Percentiles rank a stretch among this genome's conserved stretches.
phyloP scores from a whole-genome alignment of 805 yeast species.

The Hanseniaspora opuntiae region DNA sequence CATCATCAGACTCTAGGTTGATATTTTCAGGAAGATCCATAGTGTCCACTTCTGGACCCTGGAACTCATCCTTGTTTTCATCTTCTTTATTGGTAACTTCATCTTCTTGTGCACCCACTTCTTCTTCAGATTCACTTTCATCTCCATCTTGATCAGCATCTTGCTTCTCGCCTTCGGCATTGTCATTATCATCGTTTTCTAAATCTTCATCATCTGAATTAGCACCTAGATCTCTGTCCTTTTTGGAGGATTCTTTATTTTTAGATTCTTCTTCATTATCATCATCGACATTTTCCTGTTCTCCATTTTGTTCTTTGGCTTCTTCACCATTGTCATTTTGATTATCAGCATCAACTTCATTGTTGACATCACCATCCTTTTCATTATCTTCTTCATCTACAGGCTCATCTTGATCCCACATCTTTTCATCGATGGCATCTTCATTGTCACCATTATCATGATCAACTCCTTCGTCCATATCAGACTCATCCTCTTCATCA shows the following conservation, averaged over 20 bases:
- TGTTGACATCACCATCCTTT: slow-evolving; percentile 45
- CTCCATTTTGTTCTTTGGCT: slow-evolving; percentile 32
- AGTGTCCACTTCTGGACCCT: slow-evolving; percentile 73
- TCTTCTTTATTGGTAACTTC: slow-evolving; percentile 62
- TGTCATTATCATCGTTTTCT: slow-evolving; percentile 27
- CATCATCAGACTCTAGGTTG: slow-evolving; percentile 71
- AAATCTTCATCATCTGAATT: slow-evolving; percentile 20
- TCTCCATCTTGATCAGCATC: slow-evolving; percentile 34
- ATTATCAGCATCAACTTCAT: slow-evolving; percentile 71
- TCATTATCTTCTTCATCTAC: slow-evolving; percentile 79
- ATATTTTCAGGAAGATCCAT: slow-evolving; percentile 86
- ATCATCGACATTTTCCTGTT: slow-evolving; percentile 28
- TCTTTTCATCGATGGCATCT: slow-evolving; percentile 61
- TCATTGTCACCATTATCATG: slow-evolving; percentile 40
- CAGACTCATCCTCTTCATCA: slow-evolving; percentile 56
- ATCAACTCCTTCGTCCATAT: slow-evolving; percentile 65
- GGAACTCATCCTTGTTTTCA: slow-evolving; percentile 52
- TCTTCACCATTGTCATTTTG: slow-evolving; percentile 45
- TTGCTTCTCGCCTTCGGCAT: slow-evolving; percentile 26
- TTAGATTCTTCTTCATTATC: slow-evolving; percentile 23
- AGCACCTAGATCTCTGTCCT: slow-evolving; percentile 13
- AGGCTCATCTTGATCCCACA: slow-evolving; percentile 70
- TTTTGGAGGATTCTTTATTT: slow-evolving; percentile 21
- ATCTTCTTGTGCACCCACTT: slow-evolving; percentile 71
- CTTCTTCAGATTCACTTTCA: slow-evolving; percentile 43